These are phyloP conservation scores for Daldinia concentrica DNA, from an alignment of 495 filamentous ascomycete genomes.

Conservation along the genomic window DNA sequence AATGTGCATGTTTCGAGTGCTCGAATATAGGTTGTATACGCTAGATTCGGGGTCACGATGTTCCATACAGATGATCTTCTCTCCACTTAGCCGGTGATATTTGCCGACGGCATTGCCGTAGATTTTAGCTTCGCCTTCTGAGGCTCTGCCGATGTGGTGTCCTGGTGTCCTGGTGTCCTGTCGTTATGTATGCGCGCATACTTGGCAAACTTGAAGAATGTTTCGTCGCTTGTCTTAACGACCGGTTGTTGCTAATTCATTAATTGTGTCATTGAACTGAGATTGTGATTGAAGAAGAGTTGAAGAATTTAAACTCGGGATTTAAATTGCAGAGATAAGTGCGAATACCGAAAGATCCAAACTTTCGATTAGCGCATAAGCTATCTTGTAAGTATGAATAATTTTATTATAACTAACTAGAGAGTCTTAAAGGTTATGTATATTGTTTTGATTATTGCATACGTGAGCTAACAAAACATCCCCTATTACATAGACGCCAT, in stretches of 20 bases:
- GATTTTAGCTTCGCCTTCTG: slow-evolving; percentile 19
- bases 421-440: neutral
- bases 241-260: slow-evolving; percentile 4
- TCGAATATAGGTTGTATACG: neutral
- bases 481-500: slow-evolving; percentile 28
- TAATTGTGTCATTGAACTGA: slow-evolving; percentile 1
- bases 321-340: neutral
- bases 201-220: slow-evolving; percentile 27
- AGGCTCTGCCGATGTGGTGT: slow-evolving; percentile 36
- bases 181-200: slow-evolving; percentile 4
- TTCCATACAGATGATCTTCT: slow-evolving; percentile 20
- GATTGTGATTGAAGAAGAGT: slow-evolving; percentile 2
- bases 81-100: slow-evolving; percentile 25
- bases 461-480: neutral
- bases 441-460: neutral
- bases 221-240: slow-evolving; percentile 15
- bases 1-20: neutral
- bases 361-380: neutral
- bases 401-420: neutral
- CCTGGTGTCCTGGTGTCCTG: slow-evolving; percentile 9
- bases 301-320: slow-evolving; percentile 2
- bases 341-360: neutral
- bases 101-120: slow-evolving; percentile 40
- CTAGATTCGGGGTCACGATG: slow-evolving; percentile 26
- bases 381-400: slow-evolving; percentile 6